Evolutionary conservation across 1,284 basidiomycete species (phyloP).

Genomic region (Leccinum solheimii): DNA sequence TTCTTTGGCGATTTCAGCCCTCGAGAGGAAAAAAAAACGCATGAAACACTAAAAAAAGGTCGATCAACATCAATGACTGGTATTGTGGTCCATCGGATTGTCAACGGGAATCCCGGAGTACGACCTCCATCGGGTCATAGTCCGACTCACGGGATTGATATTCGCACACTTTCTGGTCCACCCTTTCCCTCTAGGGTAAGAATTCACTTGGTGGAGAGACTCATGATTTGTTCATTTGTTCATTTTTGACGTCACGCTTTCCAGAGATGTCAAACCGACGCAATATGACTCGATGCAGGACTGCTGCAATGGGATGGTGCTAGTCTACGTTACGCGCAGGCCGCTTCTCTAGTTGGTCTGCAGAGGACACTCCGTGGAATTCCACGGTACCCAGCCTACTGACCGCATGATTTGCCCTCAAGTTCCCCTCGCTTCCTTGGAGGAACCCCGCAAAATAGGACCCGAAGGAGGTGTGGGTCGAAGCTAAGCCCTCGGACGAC

Average conservation of each 20-base stretch:
- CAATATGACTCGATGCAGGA: background rate
- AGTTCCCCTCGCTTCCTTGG: constrained; percentile 19
- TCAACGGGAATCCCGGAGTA: constrained; percentile 6
- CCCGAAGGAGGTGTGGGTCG: constrained; percentile 23
- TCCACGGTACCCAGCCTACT: constrained; percentile 12
- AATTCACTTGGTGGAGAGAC: background rate
- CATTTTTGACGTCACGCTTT: constrained; percentile 3
- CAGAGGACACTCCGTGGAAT: constrained; percentile 27
- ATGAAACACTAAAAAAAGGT: constrained; percentile 5
- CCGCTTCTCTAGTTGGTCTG: constrained; percentile 2
- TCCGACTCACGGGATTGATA: constrained; percentile 11
- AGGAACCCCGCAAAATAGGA: constrained; percentile 20
- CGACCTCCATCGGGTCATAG: constrained; percentile 9
- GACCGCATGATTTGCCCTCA: constrained; percentile 17
- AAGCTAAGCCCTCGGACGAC: constrained; percentile 14
- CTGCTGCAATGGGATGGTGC: constrained; percentile 3
- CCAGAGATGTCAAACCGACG: background rate
- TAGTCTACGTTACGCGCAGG: constrained; percentile 7
- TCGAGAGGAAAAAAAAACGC: background rate
- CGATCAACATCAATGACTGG: constrained; percentile 7
- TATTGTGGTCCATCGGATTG: constrained; percentile 17
- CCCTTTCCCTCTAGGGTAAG: background rate
- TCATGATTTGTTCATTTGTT: background rate
- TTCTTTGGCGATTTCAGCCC: constrained; percentile 16
- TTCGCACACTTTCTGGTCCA: background rate